phyloP scores from a whole-genome alignment of 2,329 filamentous ascomycete species.

The Didymella arachidicola region DNA sequence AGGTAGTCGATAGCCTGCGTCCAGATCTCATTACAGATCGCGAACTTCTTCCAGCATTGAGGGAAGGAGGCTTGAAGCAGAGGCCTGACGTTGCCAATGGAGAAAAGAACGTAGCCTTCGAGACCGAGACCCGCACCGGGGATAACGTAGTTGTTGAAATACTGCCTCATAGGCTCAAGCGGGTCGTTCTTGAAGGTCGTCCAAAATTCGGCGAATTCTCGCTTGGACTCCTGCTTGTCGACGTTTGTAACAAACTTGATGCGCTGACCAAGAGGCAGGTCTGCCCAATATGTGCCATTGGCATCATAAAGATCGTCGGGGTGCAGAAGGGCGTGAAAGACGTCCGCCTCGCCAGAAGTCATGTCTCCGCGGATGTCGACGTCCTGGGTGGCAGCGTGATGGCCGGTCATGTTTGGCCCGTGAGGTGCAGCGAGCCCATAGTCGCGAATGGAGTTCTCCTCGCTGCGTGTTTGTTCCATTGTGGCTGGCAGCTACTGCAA shows the following conservation, averaged over 20 bases:
- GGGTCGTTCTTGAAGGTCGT: conserved; percentile 86
- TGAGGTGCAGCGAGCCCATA: conserved; percentile 59
- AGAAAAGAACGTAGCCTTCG: conserved; percentile 96
- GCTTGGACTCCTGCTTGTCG: conserved; percentile 72
- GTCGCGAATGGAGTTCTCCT: conserved; percentile 51
- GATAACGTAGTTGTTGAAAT: conserved; percentile 88
- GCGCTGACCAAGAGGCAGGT: conserved; percentile 75
- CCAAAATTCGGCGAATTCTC: conserved; percentile 73
- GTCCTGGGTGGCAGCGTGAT: conserved; percentile 55
- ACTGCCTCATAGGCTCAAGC: conserved; percentile 82
- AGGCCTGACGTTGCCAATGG: conserved; percentile 89
- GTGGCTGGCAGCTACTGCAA: conserved; percentile 13
- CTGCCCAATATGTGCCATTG: conserved; percentile 91
- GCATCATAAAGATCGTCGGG: conserved; percentile 87
- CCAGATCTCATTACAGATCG: conserved; percentile 81
- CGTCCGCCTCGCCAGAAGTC: conserved; percentile 64
- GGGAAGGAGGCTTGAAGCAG: conserved; percentile 80
- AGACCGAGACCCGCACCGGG: conserved; percentile 91
- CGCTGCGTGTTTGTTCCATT: conserved; percentile 38
- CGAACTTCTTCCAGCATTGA: conserved; percentile 73
- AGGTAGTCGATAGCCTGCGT: conserved; percentile 85
- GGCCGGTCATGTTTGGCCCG: conserved; percentile 56
- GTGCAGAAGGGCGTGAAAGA: conserved; percentile 81
- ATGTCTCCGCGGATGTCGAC: conserved; percentile 55
- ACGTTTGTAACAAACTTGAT: conserved; percentile 77